phyloP scores from a whole-genome alignment of 1,284 basidiomycete genomes.

The Moesziomyces globuligerus region DNA sequence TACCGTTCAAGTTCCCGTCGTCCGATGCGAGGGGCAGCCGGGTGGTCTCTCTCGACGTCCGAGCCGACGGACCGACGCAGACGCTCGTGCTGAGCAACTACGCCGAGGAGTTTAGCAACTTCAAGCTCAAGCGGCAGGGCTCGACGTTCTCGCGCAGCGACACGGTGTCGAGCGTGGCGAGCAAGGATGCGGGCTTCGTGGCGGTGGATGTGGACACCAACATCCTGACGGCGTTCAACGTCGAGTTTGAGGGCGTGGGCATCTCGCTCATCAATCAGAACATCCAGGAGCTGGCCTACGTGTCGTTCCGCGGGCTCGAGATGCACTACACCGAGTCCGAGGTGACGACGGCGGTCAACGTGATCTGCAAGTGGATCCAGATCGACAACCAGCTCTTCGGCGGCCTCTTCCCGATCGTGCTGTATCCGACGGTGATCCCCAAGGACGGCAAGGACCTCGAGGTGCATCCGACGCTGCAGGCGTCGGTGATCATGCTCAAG shows the following conservation, averaged over 20 bases:
- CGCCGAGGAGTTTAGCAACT: constrained; percentile 84
- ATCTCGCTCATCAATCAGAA: constrained; percentile 89
- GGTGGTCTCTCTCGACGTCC: constrained; percentile 88
- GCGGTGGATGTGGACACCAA: constrained; percentile 79
- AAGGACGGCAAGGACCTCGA: constrained; percentile 82
- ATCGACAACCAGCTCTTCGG: constrained; percentile 94
- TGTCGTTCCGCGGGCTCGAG: constrained; percentile 81
- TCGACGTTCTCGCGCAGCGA: constrained; percentile 75
- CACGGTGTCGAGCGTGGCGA: constrained; percentile 77
- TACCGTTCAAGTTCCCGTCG: constrained; percentile 82
- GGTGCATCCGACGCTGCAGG: constrained; percentile 88
- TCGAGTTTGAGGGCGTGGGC: constrained; percentile 91
- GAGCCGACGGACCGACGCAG: constrained; percentile 88
- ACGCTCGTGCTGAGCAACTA: constrained; percentile 89
- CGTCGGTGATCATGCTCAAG: constrained; percentile 87
- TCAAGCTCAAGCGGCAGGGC: constrained; percentile 79
- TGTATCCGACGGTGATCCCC: constrained; percentile 91
- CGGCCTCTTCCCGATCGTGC: constrained; percentile 90
- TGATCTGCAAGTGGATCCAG: constrained; percentile 90
- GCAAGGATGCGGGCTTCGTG: constrained; percentile 75
- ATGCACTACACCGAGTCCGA: constrained; percentile 87
- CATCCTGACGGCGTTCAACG: constrained; percentile 76
- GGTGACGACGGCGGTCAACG: constrained; percentile 80
- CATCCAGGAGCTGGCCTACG: constrained; percentile 89
- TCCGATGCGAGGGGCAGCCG: constrained; percentile 68